Evolutionary conservation across 768 basidiomycete species (phyloP), one percentile per base, ranked within the genome.

Genomic region (Saitozyma podzolica): DNA sequence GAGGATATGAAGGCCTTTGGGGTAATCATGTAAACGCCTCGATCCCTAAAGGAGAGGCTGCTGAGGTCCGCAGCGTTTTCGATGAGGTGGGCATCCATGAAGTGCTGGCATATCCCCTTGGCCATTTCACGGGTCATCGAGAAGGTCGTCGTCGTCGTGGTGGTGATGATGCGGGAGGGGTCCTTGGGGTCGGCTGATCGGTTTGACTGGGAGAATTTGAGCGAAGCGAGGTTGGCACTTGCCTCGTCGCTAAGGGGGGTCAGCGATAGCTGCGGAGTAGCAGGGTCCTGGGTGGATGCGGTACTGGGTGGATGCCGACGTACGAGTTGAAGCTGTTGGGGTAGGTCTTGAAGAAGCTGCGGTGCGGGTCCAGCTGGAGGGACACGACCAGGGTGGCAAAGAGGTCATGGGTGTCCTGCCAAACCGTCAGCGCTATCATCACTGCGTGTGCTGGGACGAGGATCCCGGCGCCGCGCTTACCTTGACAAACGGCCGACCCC

Each of bases 121-220:
- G 96, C 96, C 91, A 99, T 98, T 50, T 99, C 96, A 71, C 96
- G 89, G 69, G 92, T 92, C 96, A 99, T 98, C 65, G 92, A 92
- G 83, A 99, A 99, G 41, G 96, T 99, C 49, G 96, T 99, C 6
- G 96, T 98, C 7, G 96, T 99, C 0, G 96, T 99, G 0, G 96
- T 99, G 74, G 96, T 99, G 78, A 99, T 90, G 81, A 99, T 92
- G 76, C 96, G 89, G 80, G 91, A 88, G 73, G 93, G 92, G 81
- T 99, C 96, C 82, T 92, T 89, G 70, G 96, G 95, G 84, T 99
- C 96, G 76, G 94, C 90, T 71, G 92, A 90, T 78, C 96, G 91
- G 83, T 93, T 95, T 58, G 96, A 98, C 83, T 99, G 96, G 40
- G 96, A 95, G 80, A 99, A 99, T 80, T 97, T 98, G 76, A 99